Base-by-base conservation (phyloP, 768 basidiomycete genomes). In the Sistotremastrum niveocremeum region DNA sequence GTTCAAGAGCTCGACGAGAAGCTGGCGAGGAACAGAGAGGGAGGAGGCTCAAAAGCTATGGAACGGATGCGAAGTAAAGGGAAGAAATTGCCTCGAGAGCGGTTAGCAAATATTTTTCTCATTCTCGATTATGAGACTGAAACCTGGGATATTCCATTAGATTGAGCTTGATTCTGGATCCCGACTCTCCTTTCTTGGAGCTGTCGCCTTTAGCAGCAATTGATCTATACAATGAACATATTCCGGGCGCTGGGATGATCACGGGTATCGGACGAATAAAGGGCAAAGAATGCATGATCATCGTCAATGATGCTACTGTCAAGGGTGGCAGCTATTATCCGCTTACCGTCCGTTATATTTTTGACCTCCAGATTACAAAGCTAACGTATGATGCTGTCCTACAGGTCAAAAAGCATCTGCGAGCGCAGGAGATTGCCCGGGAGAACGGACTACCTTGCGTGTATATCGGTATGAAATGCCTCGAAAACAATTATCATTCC, bases 241-340 rank as follows among this genome's bases (percentile, higher is more conserved):
- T 95, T 32, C 90, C 93, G 12, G 85, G 83, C 0, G 91, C 89
- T 2, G 93, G 90, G 3, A 74, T 97, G 38, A 84, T 97, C 49
- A 89, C 90, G 2, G 61, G 62, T 20, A 73, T 82, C 49, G 83
- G 83, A 2, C 68, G 84, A 32, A 77, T 91, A 36, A 72, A 80
- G 28, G 88, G 88, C 1, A 67, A 74, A 48, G 86, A 93, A 61
- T 91, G 87, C 56, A 78, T 95, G 52, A 63, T 97, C 4, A 80
- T 94, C 4, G 84, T 87, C n/a, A 97, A 95, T 60, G 91, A 97
- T 58, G 82, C 90, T 33, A 90, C 87, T 5, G 87, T 90, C 30
- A 91, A 91, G 60, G 90, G 90, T 9, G 90, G 90, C 6, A 85
- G 85, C 1, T 94, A 94, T 61, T 88, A 89, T 57, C 90, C 88